These are phyloP conservation scores for Escallonia herrerae DNA, from an alignment of 129 eudicot species.

Conservation along the genomic window DNA sequence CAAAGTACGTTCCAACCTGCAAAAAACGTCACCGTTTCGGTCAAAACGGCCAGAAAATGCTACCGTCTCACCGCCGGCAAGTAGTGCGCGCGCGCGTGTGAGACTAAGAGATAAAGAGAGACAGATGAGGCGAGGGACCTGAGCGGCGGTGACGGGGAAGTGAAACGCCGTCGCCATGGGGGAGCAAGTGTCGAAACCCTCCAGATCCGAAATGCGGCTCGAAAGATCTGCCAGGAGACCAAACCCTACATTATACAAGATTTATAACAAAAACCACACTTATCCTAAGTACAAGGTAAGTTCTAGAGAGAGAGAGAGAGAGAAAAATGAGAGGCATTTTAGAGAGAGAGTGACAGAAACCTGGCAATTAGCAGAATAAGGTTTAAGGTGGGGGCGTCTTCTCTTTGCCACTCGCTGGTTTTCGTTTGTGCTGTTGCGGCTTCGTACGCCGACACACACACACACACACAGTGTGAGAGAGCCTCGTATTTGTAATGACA, in stretches of 20 bases:
- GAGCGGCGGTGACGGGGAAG: constrained; percentile 69
- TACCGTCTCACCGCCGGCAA: neutral
- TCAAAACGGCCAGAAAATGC: neutral
- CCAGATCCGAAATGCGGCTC: constrained; percentile 54
- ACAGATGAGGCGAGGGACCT: constrained; percentile 21
- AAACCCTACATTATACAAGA: neutral
- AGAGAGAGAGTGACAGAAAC: constrained; percentile 6
- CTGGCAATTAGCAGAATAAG: constrained; percentile 14
- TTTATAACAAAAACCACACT: no score
- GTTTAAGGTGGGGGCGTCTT: constrained; percentile 1
- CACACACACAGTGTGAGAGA: no score
- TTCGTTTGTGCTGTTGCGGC: neutral
- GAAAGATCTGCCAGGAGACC: constrained; percentile 16
- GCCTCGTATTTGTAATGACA: no score
- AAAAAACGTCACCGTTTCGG: constrained; percentile 11
- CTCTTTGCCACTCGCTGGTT: neutral
- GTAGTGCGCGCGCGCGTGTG: neutral
- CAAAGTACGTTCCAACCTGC: constrained; percentile 78
- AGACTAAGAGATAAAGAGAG: neutral
- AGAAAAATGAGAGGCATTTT: neutral
- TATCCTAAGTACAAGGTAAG: no score
- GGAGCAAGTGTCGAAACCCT: constrained; percentile 15
- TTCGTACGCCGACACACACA: no score
- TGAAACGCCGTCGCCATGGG: constrained; percentile 63
- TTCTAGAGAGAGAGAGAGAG: no score